These are phyloP conservation scores for Chrysoporthe austroafricana DNA, from an alignment of 2,329 filamentous ascomycete species.

Conservation along the genomic window DNA sequence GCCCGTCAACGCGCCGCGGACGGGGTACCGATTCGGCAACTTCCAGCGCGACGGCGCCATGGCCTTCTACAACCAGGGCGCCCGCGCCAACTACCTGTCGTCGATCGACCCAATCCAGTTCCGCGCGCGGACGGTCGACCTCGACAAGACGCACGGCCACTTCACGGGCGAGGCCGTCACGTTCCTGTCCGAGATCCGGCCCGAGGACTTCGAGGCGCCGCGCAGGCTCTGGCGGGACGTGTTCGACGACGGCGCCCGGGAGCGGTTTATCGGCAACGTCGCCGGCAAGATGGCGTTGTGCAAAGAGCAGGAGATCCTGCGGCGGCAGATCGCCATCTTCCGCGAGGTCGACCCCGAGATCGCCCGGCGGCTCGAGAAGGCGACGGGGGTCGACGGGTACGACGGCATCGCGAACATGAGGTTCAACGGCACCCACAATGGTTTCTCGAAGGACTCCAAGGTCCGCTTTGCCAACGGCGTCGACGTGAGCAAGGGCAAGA, in stretches of 20 bases:
- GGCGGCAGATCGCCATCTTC: constrained; percentile 68
- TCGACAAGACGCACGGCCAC: constrained; percentile 44
- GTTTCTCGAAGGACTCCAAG: constrained; percentile 55
- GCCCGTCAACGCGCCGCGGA: constrained; percentile 62
- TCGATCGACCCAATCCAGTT: constrained; percentile 42
- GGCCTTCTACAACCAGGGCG: constrained; percentile 69
- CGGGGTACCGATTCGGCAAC: constrained; percentile 57
- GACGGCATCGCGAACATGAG: constrained; percentile 56
- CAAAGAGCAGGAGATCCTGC: constrained; percentile 62
- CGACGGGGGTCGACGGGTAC: constrained; percentile 62
- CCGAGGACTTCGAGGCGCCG: constrained; percentile 51
- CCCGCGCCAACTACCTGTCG: constrained; percentile 58
- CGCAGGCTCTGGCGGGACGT: constrained; percentile 64
- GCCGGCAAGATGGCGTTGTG: constrained; percentile 65
- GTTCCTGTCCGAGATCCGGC: constrained; percentile 44
- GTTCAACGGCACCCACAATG: constrained; percentile 66
- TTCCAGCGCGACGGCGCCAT: constrained; percentile 76
- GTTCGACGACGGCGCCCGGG: constrained; percentile 59
- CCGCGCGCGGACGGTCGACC: constrained; percentile 39
- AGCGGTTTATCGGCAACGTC: constrained; percentile 63
- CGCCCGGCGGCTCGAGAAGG: constrained; percentile 62
- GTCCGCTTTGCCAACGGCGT: constrained; percentile 56
- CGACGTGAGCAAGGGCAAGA: constrained; percentile 25
- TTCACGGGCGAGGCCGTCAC: constrained; percentile 45
- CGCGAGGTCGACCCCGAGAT: constrained; percentile 64